These are phyloP conservation scores for Rhizopogon vinicolor DNA, from an alignment of 768 basidiomycete genomes.

Conservation along the genomic window DNA sequence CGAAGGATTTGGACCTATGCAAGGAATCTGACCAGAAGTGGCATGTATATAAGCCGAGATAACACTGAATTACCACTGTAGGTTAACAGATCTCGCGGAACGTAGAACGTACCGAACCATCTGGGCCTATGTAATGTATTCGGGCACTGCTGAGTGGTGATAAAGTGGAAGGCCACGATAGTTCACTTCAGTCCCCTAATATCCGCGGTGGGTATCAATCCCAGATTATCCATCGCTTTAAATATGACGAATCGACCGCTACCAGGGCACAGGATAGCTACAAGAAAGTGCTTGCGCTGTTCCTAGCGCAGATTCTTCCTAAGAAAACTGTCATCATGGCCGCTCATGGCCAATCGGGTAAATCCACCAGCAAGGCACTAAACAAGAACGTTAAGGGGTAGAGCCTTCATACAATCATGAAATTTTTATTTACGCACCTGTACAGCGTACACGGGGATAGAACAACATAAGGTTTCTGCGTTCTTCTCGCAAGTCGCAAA, in stretches of 20 bases:
- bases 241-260: no score
- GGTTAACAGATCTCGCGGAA: no score
- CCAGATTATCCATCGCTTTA: no score
- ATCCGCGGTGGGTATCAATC: neutral
- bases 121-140: no score
- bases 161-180: neutral
- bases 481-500: no score
- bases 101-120: neutral
- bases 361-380: neutral
- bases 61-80: neutral
- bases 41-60: neutral
- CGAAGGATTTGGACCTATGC: neutral
- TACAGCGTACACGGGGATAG: no score
- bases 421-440: no score
- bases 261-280: no score
- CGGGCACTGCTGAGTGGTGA: neutral
- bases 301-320: neutral
- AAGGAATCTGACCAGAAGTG: no score
- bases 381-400: neutral
- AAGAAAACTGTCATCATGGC: neutral
- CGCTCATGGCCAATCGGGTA: neutral
- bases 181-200: neutral
- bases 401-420: neutral
- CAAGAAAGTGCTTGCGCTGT: no score
- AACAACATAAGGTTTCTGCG: no score